Conservation (phyloP, 805 yeast genomes). For the Metschnikowia lachancei region DNA sequence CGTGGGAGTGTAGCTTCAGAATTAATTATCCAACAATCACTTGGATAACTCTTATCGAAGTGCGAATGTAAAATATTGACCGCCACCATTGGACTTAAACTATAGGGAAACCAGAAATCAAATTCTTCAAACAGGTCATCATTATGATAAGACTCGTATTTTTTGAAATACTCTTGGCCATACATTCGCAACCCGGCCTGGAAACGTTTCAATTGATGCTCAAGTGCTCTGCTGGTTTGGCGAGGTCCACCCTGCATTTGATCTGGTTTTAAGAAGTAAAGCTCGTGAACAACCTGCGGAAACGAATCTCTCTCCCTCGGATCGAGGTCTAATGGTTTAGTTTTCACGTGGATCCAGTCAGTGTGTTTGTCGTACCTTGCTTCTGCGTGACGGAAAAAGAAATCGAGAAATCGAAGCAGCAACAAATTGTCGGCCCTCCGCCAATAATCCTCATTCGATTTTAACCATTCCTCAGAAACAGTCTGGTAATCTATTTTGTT, state of each 20-base stretch:
- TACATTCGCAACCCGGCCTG: neutral
- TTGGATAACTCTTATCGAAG: neutral
- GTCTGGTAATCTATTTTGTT: too few species aligned
- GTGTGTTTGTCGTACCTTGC: conserved; percentile 5
- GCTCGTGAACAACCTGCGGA: neutral
- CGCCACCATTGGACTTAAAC: neutral
- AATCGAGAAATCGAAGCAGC: neutral
- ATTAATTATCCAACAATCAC: neutral
- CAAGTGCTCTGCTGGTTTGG: neutral
- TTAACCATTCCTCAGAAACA: too few species aligned
- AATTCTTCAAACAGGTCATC: neutral
- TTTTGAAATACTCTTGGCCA: neutral
- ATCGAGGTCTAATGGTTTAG: neutral
- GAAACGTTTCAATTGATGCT: neutral
- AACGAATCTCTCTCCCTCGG: neutral
- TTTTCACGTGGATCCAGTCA: conserved; percentile 3
- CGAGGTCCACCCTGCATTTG: too few species aligned
- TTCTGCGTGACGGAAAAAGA: neutral
- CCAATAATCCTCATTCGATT: neutral
- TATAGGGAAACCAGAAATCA: neutral
- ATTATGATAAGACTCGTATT: neutral
- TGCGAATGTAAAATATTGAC: neutral
- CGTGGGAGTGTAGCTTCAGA: neutral
- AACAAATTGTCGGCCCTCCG: neutral
- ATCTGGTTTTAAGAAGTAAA: neutral